Percentiles rank a stretch among this genome's conserved stretches.
phyloP scores from a whole-genome alignment of 306 rosid species.

The Adenanthera pavonina region DNA sequence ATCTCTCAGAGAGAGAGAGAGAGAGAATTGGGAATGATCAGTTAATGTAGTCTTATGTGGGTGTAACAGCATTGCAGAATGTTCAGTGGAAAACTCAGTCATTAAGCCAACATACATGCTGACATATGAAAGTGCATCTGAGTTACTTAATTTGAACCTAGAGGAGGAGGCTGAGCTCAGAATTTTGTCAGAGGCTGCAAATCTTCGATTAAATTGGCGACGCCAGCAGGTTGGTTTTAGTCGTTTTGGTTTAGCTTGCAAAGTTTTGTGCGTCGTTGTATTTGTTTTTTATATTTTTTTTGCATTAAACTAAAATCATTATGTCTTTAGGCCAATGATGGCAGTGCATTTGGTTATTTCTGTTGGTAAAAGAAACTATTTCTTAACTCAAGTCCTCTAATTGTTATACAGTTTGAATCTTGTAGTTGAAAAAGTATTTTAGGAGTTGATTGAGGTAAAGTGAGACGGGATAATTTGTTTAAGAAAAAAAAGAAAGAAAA shows the following conservation, averaged over 20 bases:
- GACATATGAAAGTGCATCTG: constrained; percentile 96
- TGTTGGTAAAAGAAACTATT: constrained; percentile 17
- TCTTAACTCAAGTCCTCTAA: constrained; percentile 14
- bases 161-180: constrained; percentile 87
- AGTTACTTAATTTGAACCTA: constrained; percentile 85
- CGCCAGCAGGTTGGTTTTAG: constrained; percentile 69
- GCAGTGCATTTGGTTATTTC: background rate
- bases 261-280: constrained; percentile 16
- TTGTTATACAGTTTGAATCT: constrained; percentile 16
- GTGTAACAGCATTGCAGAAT: constrained; percentile 85
- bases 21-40: constrained; percentile 13
- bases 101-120: constrained; percentile 96
- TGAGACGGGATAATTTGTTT: background rate
- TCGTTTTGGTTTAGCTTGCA: background rate
- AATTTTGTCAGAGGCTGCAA: constrained; percentile 91
- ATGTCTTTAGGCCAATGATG: background rate
- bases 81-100: constrained; percentile 80
- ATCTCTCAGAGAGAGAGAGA: constrained; percentile 10
- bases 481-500: background rate
- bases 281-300: background rate
- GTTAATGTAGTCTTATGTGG: constrained; percentile 32
- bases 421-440: constrained; percentile 8
- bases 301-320: background rate
- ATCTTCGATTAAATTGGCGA: constrained; percentile 80
- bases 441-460: constrained; percentile 8